phyloP scores from a whole-genome alignment of 768 basidiomycete species.

The Suillus tomentosus region DNA sequence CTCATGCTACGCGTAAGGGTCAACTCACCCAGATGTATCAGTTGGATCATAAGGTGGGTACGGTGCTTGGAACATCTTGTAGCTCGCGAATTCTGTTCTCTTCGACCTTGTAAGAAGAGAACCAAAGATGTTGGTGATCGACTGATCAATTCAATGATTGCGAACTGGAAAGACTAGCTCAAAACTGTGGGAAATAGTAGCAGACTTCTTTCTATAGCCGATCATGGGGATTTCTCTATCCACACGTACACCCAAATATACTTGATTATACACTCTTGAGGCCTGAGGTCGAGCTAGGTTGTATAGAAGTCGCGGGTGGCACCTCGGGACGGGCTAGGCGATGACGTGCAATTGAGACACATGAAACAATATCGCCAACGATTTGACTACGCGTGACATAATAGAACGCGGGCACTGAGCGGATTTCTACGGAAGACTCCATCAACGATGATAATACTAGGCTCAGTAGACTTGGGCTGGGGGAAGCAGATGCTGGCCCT shows the following conservation, averaged over 20 bases:
- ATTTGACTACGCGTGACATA: neutral
- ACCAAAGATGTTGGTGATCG: neutral
- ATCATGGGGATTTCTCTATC: neutral
- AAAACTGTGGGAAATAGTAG: neutral
- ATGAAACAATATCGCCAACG: neutral
- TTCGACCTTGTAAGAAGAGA: neutral
- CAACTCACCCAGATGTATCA: conserved; percentile 60
- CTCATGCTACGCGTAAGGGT: conserved; percentile 9
- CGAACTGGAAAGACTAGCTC: neutral
- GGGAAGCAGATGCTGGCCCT: conserved; percentile 66
- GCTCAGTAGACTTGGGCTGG: conserved; percentile 42
- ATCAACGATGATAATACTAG: conserved; percentile 42
- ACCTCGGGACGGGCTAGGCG: neutral
- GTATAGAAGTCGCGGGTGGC: neutral
- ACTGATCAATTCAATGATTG: neutral
- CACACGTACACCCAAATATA: neutral
- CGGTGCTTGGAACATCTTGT: conserved; percentile 48
- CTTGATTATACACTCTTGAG: neutral
- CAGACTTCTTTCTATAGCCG: neutral
- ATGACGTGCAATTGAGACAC: neutral
- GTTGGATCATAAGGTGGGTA: conserved; percentile 75
- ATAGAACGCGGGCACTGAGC: neutral
- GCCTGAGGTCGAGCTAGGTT: neutral
- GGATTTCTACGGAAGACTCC: conserved; percentile 33
- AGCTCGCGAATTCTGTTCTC: neutral